Percentiles rank a stretch among this genome's conserved stretches.
These are phyloP conservation scores for Tephrocybe rancida DNA, from an alignment of 768 basidiomycete genomes.

Conservation along the genomic window DNA sequence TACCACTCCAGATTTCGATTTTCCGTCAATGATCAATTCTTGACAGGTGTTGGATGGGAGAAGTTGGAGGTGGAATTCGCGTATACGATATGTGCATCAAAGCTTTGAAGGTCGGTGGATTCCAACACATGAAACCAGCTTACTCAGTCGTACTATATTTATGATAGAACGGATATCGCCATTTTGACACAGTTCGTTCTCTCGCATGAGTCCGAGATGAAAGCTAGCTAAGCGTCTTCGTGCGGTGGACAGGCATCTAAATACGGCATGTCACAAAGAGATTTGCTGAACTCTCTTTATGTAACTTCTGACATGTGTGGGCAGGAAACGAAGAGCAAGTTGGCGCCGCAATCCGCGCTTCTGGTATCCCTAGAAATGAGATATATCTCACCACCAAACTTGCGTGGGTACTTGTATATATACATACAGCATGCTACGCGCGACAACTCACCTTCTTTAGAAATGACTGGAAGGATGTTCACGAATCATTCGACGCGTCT, in stretches of 20 bases:
- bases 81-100: conserved; percentile 37
- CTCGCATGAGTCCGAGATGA: neutral
- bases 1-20: neutral
- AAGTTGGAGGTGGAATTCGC: conserved; percentile 35
- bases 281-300: neutral
- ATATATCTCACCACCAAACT: conserved; percentile 57
- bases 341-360: conserved; percentile 46
- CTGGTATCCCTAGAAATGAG: conserved; percentile 44
- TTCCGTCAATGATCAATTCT: neutral
- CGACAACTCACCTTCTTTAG: conserved; percentile 11
- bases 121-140: too few species aligned
- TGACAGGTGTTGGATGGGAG: conserved; percentile 41
- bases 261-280: conserved; percentile 21
- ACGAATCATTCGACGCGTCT: conserved; percentile 37
- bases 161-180: conserved; percentile 45
- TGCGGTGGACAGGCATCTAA: conserved; percentile 23
- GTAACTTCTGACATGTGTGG: neutral
- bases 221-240: neutral
- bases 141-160: neutral
- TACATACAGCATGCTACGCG: neutral
- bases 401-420: conserved; percentile 23
- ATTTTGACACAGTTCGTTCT: conserved; percentile 41
- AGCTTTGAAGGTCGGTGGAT: conserved; percentile 31
- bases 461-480: conserved; percentile 31
- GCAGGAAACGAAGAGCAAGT: conserved; percentile 48